Evolutionary conservation across 1,284 basidiomycete species (phyloP).

Genomic region (Microbotryum silenes-acaulis): DNA sequence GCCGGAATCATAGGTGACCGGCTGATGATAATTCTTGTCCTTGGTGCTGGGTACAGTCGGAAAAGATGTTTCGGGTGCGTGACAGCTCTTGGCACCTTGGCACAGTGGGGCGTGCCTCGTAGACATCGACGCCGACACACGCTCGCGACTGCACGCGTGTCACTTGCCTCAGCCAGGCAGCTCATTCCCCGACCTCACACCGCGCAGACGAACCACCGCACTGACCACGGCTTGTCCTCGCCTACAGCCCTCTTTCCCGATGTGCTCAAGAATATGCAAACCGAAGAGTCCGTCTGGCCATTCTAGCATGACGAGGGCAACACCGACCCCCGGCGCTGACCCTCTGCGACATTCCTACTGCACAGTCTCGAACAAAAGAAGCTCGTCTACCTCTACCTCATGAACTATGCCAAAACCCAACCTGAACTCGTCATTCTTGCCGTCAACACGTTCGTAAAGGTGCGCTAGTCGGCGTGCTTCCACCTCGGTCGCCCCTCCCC

Average conservation of each 20-base stretch:
- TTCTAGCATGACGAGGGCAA: background rate
- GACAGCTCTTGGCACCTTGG: background rate
- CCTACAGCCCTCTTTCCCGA: slow-evolving; percentile 94
- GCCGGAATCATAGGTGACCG: too few relatives aligned
- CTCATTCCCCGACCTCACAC: too few relatives aligned
- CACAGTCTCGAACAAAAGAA: slow-evolving; percentile 89
- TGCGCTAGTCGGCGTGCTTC: slow-evolving; percentile 24
- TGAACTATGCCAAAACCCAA: slow-evolving; percentile 98
- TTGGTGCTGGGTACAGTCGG: slow-evolving; percentile 55
- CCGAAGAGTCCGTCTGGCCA: slow-evolving; percentile 13
- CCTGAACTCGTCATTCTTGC: slow-evolving; percentile 96
- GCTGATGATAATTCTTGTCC: background rate
- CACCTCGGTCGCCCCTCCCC: background rate
- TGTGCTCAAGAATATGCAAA: slow-evolving; percentile 91
- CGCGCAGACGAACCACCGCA: too few relatives aligned
- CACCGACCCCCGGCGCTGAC: background rate
- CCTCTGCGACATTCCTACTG: background rate
- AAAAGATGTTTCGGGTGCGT: slow-evolving; percentile 47
- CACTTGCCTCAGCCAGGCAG: too few relatives aligned
- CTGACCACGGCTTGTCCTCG: slow-evolving; percentile 12
- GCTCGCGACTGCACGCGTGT: too few relatives aligned
- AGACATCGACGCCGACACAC: background rate
- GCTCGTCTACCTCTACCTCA: slow-evolving; percentile 94
- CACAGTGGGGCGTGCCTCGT: background rate
- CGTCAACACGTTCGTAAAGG: slow-evolving; percentile 93